Base-by-base conservation (phyloP, 1,139 yeast genomes). In the Casaregolazyma lundiana region DNA sequence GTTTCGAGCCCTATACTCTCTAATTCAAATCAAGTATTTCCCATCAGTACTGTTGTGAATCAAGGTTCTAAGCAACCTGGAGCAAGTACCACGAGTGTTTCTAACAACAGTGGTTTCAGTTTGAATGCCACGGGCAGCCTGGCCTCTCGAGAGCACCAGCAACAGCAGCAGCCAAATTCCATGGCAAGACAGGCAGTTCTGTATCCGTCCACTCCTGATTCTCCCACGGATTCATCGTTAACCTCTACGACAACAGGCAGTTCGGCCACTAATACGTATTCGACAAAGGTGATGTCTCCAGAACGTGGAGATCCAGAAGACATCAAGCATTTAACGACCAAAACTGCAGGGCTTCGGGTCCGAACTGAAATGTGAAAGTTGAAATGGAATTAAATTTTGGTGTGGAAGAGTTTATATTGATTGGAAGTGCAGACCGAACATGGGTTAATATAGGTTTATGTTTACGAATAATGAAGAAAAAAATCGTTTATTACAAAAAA, bases 211-310 rank as follows among this genome's bases (percentile, higher is more conserved):
- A 53, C 57, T 1, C 58, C 59, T 2, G 59, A 57, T 21, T 54
- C 59, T 4, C 53, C 55, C 6, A 48, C 58, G 9, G 56, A 53
- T 1, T 55, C 58, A 6, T 58, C 62, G 4, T 30, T 56, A 24
- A 48, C 56, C 18, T 52, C 59, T 1, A 58, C 61, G 1, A 49
- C 52, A 15, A 58, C 64, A 2, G 62, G 59, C 4, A 57, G 62
- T 7, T 54, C 56, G 21, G 52, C 50, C 22, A 58, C 61, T 6
- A 55, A 56, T 24, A 50, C 48, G 15, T 49, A 54, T 17, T 48
- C 53, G 2, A 43, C 45, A 13, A 53, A 52, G 37, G 46, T 42
- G 2, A 11, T 30, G 8, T 16, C 45, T 19, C 40, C 43, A 18
- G 46, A 45, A 22, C 46, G 22, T 38, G 44, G 32, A 15, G 40